phyloP scores from a whole-genome alignment of 2,329 filamentous ascomycete genomes.

The Trichoderma citrinoviride region DNA sequence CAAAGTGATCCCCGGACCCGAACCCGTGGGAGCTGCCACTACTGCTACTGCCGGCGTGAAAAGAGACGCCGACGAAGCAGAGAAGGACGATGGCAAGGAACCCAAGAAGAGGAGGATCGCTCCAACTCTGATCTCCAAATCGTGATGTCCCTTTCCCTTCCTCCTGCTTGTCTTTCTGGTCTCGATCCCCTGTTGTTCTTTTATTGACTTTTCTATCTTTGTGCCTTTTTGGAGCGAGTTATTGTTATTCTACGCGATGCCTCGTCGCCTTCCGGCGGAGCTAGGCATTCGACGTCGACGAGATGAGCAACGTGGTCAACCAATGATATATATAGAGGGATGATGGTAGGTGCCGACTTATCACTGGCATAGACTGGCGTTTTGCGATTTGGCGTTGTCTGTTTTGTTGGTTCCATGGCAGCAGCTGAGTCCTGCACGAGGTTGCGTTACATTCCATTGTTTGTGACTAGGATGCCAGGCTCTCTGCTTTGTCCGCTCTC shows the following conservation, averaged over 20 bases:
- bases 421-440: background rate
- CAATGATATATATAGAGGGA: constrained; percentile 11
- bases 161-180: background rate
- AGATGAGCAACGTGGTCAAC: background rate
- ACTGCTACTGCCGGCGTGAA: constrained; percentile 46
- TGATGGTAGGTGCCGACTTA: constrained; percentile 24
- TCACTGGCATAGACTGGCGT: constrained; percentile 35
- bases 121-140: constrained; percentile 54
- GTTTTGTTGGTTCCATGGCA: background rate
- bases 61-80: constrained; percentile 55
- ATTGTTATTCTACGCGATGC: background rate
- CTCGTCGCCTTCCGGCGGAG: background rate
- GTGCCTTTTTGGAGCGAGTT: constrained; percentile 1
- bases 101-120: constrained; percentile 70
- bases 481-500: background rate
- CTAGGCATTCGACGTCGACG: background rate
- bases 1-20: constrained; percentile 33
- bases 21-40: constrained; percentile 22
- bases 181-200: background rate
- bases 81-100: constrained; percentile 52
- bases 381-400: constrained; percentile 25
- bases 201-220: background rate
- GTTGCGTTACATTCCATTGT: background rate
- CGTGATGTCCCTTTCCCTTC: background rate
- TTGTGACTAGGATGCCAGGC: background rate